Base-by-base conservation (phyloP, 495 filamentous ascomycete genomes). In the Hyaloscypha bicolor region DNA sequence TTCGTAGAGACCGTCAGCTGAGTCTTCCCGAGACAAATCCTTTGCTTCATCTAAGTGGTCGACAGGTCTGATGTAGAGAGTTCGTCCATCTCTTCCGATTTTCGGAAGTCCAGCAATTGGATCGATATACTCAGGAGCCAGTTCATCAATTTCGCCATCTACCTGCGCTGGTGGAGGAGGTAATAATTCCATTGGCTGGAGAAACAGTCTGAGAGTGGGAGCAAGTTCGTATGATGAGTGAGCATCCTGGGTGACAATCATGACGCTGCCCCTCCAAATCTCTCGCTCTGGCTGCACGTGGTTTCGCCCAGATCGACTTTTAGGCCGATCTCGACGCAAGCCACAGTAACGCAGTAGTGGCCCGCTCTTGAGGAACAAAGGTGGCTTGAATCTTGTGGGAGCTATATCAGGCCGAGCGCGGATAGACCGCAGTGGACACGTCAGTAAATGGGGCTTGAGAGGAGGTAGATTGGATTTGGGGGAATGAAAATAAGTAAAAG, bases 211-310 rank as follows among this genome's bases (percentile, higher is more conserved):
- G 63, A 98, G 78, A 4, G 83, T 89, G 21, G 95, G 95, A 9
- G 85, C 81, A 25, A 86, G 84, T n/a, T 91, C 86, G 74, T 96
- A 96, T 2, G 88, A 88, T 5, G 93, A 97, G 30, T 89, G 81
- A 9, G 85, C 83, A 72, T 98, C 94, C 42, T 84, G 82, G 0
- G 95, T 97, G 37, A 98, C 93, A 65, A 98, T 95, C 91, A 99
- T 91, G 32, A 98, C 82, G 66, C 87, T 93, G 31, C 95, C 95
- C 77, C 93, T 86, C 95, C 95, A 99, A 30, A 93, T 89, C 66
- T 96, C 93, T 65, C 88, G 85, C 63, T 45, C 79, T 67, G 55
- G 77, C 70, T 2, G 78, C 76, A 48, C 71, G 78, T 42, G 77
- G 63, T 71, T 74, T 51, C 72, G 72, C 19, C 64, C 74, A 25